Evolutionary conservation across 2,329 filamentous ascomycete genomes (phyloP), one percentile per base, ranked within the genome.

Genomic region (Diaporthe sp.): DNA sequence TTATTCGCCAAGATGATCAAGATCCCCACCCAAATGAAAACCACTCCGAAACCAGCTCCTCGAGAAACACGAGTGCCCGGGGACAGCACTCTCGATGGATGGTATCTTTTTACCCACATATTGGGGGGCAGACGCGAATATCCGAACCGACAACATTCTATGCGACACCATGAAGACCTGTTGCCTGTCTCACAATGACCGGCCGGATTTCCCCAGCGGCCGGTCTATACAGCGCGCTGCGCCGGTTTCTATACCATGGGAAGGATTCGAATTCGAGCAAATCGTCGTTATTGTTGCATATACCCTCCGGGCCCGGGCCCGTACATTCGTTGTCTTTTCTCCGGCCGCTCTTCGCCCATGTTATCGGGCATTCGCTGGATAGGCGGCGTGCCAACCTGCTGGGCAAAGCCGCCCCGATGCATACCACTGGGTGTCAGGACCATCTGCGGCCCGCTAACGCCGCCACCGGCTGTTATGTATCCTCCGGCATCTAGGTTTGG

Each of bases 291-390:
- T 82, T 82, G 84, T 74, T 82, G 82, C 79, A 85, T 87, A 76
- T 81, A 84, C 25, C 70, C 70, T n/a, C 83, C 81, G 1, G 84
- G 82, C 1, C 82, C 84, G 0, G 85, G 82, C 3, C 82, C 84
- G 73, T 87, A 89, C 68, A 89, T 74, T 58, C 89, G 83, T 78
- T 89, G 89, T 67, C 89, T 84, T 80, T 90, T 90, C 78, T 89
- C 89, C 0, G 86, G 85, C 61, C 85, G 82, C 30, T 86, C 85
- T 19, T 86, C 85, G 45, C 77, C 73, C 77, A 83, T 78, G 47
- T 78, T 77, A 13, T 83, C 83, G 4, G 80, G 76, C 75, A 85
- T 80, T 17, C 81, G 79, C 57, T 82, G 80, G 71, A 84, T 79
- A 9, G 79, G 78, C 30, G 80, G 78, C 19, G 80, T 78, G 40